These are phyloP conservation scores for Fistulifera pelliculosa DNA, from an alignment of 108 stramenopile genomes.

Conservation along the genomic window DNA sequence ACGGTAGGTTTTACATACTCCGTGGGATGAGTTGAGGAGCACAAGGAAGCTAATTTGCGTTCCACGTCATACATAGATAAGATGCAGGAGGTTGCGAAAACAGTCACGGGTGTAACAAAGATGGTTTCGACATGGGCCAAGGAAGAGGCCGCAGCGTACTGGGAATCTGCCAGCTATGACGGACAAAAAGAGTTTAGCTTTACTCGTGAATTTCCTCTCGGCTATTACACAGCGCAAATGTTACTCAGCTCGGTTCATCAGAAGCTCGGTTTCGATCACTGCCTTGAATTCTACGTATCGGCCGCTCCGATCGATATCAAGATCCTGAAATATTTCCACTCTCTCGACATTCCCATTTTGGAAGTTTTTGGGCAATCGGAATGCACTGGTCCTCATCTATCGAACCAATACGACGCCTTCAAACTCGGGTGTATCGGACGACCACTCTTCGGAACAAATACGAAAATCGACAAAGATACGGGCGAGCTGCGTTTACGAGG, in stretches of 20 bases:
- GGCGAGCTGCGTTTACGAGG: constrained; percentile 46
- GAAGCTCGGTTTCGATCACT: constrained; percentile 51
- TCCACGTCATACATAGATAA: too few species aligned
- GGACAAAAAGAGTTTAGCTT: not conserved
- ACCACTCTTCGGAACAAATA: constrained; percentile 26
- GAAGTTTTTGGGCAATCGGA: constrained; percentile 68
- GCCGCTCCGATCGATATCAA: constrained; percentile 62
- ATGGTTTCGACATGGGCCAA: constrained; percentile 59
- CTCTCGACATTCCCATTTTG: constrained; percentile 56
- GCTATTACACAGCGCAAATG: too few species aligned
- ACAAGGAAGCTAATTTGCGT: too few species aligned
- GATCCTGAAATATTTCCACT: constrained; percentile 58
- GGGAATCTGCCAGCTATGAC: constrained; percentile 10
- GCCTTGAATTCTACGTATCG: constrained; percentile 28
- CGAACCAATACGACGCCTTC: constrained; percentile 29
- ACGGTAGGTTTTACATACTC: constrained; percentile 10
- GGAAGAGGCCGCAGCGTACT: constrained; percentile 20
- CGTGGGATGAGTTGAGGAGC: too few species aligned
- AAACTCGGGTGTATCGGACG: constrained; percentile 27
- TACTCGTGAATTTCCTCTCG: too few species aligned
- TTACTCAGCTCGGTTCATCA: constrained; percentile 20
- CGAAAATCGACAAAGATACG: constrained; percentile 19
- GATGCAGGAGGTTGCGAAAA: constrained; percentile 52
- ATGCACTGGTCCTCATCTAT: constrained; percentile 61
- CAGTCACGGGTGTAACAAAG: constrained; percentile 33